A percentile compares a stretch with the other conserved stretches of the same genome.
phyloP scores from a whole-genome alignment of 305 asterid genomes.

The Solanum hybrid region DNA sequence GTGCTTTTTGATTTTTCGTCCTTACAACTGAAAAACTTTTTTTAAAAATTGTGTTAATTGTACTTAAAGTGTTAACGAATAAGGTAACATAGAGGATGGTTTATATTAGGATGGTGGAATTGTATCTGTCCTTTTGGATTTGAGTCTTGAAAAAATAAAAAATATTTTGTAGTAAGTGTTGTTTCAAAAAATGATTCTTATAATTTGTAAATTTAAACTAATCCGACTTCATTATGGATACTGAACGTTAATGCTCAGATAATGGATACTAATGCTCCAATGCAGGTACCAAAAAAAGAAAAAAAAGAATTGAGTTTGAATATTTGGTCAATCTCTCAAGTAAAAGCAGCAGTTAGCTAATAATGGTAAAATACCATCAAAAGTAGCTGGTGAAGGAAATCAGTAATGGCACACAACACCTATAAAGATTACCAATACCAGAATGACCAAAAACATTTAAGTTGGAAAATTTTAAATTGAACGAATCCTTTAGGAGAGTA shows the following conservation, averaged over 20 bases:
- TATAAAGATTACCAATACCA: neutral
- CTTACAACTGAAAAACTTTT: neutral
- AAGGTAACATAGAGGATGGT: neutral
- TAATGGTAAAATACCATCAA: neutral
- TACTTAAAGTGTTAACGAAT: neutral
- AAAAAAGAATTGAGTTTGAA: neutral
- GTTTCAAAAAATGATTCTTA: too few relatives aligned
- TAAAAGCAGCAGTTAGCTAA: neutral
- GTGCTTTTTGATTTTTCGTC: neutral
- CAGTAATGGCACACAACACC: neutral
- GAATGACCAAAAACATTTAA: neutral
- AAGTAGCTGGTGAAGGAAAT: neutral
- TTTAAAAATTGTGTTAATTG: neutral
- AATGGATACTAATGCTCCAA: neutral
- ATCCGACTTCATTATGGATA: neutral
- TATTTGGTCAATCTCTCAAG: neutral
- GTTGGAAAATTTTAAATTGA: neutral
- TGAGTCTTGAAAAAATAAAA: neutral
- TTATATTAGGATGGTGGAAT: neutral
- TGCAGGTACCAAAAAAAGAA: rapidly evolving
- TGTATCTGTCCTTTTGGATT: neutral
- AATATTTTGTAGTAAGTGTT: neutral
- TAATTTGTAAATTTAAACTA: neutral
- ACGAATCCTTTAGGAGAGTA: neutral
- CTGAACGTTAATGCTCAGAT: neutral